Evolutionary conservation across 75 land plant species (phyloP).

Genomic region (Pinus albicaulis): DNA sequence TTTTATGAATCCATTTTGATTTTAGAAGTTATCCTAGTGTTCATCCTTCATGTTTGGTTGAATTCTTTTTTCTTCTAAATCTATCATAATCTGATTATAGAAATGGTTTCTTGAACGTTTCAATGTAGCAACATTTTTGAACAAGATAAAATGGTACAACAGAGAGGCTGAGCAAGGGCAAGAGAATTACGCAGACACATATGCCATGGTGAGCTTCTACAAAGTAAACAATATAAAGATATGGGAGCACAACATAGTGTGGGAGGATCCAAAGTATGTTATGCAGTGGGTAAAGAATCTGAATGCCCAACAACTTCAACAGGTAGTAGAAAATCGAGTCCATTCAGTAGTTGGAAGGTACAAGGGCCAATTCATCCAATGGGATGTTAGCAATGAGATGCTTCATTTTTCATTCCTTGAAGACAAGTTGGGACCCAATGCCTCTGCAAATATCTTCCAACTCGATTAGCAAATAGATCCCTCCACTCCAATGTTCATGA

Average conservation of each 20-base stretch:
- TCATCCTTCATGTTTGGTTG: too few relatives aligned
- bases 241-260: slow-evolving; percentile 65
- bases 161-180: slow-evolving; percentile 45
- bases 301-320: slow-evolving; percentile 13
- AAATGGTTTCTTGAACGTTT: slow-evolving; percentile 66
- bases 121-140: slow-evolving; percentile 48
- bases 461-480: slow-evolving; percentile 41
- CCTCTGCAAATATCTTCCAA: slow-evolving; percentile 23
- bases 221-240: slow-evolving; percentile 30
- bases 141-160: slow-evolving; percentile 80
- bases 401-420: slow-evolving; percentile 61
- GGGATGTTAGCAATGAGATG: slow-evolving; percentile 84
- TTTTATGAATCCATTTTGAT: neutral
- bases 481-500: slow-evolving; percentile 46
- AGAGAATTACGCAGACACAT: slow-evolving; percentile 48
- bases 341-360: slow-evolving; percentile 47
- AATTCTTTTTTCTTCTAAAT: too few relatives aligned
- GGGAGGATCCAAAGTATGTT: slow-evolving; percentile 57
- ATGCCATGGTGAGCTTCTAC: slow-evolving; percentile 50
- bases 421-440: slow-evolving; percentile 30
- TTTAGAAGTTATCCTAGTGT: neutral
- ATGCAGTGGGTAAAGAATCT: slow-evolving; percentile 44
- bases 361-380: slow-evolving; percentile 41
- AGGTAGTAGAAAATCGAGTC: slow-evolving; percentile 28
- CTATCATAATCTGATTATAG: slow-evolving; percentile 10